Percentiles rank a stretch among this genome's conserved stretches.
These are phyloP conservation scores for Chaetomium tenue DNA, from an alignment of 495 filamentous ascomycete genomes.

Conservation along the genomic window DNA sequence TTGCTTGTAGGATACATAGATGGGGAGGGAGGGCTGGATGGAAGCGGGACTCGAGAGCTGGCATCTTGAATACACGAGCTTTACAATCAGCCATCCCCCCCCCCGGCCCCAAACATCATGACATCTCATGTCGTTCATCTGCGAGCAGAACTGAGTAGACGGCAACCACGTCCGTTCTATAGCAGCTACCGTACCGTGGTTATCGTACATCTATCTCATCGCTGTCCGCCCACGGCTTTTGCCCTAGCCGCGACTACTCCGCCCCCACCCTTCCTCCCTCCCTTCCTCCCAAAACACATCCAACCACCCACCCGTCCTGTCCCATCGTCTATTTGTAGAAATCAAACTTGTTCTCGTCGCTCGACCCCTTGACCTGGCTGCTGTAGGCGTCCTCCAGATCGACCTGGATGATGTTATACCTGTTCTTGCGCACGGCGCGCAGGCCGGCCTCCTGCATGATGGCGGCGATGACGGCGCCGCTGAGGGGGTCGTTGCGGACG, in stretches of 20 bases:
- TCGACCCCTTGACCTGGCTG: conserved; percentile 86
- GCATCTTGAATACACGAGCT: neutral
- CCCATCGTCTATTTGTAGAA: conserved; percentile 55
- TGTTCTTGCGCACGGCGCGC: conserved; percentile 92
- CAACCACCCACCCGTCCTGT: neutral
- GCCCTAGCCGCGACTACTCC: neutral
- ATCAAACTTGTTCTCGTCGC: conserved; percentile 75
- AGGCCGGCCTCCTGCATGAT: conserved; percentile 99
- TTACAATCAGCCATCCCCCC: neutral
- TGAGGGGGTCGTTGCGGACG: conserved; percentile 91
- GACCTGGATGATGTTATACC: conserved; percentile 96
- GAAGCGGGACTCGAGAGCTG: no score
- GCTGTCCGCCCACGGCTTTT: neutral
- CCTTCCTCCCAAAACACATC: neutral
- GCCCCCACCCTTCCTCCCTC: no score
- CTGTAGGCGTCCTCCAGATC: conserved; percentile 96
- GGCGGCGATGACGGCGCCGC: conserved; percentile 92
- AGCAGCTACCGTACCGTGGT: conserved; percentile 1
- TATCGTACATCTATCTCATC: conserved; percentile 17
- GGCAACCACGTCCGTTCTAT: conserved; percentile 18
- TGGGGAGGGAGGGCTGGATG: no score
- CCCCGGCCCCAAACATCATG: no score
- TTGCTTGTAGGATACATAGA: no score
- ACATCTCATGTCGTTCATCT: no score
- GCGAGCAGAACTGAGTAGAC: neutral